Evolutionary conservation across 2,329 filamentous ascomycete species (phyloP), one percentile per base, ranked within the genome.

Genomic region (Cordyceps javanica): DNA sequence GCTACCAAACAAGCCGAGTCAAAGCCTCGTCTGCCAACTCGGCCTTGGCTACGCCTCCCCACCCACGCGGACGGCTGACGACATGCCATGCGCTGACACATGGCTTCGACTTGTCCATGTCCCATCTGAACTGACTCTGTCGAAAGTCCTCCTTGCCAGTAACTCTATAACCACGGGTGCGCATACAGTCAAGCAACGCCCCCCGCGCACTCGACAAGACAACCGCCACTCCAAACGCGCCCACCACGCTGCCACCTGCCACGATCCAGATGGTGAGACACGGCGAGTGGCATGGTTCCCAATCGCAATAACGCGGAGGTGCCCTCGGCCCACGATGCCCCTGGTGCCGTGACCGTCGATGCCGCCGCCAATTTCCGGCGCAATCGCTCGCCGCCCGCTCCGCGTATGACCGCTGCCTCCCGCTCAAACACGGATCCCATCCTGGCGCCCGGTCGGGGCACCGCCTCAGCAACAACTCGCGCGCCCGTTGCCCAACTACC

Each of bases 221-320:
- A n/a, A 34, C 7, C 19, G 11, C n/a, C 16, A 30, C 44, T 4
- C 28, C n/a, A n/a, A n/a, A 32, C 28, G 5, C 26, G 4, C 30
- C n/a, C n/a, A 36, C 46, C 19, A 36, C 5, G 13, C 13, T 10
- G 13, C 25, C 19, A 21, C 46, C 5, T 25, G 10, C 11, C 28
- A 16, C 10, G 50, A 36, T 62, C 59, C 62, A 65, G 60, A 69
- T 70, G 67, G 62, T 62, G 62, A 62, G 60, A 56, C 61, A 51
- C 57, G 55, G 41, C 53, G 55, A 45, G 60, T 62, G 60, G 63
- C 51, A 71, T 71, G 69, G 63, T 64, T 60, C 62, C 63, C 32
- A 62, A 66, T 62, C 65, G 60, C 49, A 62, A 63, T 55, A 62
- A 66, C 55, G 60, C 61, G 57, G 61, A 60, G 44, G 57, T 61